Evolutionary conservation across 2,329 filamentous ascomycete genomes (phyloP), one percentile per base, ranked within the genome.

Genomic region (Colletotrichum higginsianum): DNA sequence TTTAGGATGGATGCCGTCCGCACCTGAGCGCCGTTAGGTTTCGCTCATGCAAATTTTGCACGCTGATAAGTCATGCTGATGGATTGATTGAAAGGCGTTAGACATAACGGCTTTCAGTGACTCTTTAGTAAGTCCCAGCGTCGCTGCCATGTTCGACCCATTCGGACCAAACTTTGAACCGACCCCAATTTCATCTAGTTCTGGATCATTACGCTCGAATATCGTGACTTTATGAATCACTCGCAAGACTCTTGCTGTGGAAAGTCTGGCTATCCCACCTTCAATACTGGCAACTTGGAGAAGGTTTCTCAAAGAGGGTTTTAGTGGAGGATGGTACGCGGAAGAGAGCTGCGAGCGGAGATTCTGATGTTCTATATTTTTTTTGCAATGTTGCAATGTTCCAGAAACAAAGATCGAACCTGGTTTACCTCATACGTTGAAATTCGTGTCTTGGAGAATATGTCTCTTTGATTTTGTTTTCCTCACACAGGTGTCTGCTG

Each of bases 221-320:
- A 65, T 44, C 2, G 52, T 58, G 7, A 65, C 62, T 13, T 58
- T 35, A 13, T 65, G 52, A 49, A 15, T 18, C 23, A 38, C 30
- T 38, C 52, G 52, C 5, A 65, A 30, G 30, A 58, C n/a, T 13
- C 23, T 40, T 42, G 52, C 52, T 4, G 62, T 49, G 8, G 62
- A 50, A 8, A 65, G 52, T 13, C 62, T 52, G 9, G 62, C 62
- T 26, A 49, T 49, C 5, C 62, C 62, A 15, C 62, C 52, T 11
- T 49, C 52, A 21, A 65, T 65, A 2, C 58, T 55, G 62, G n/a
- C 42, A 38, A 58, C 52, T 49, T 16, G 62, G 13, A 65, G 50
- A 30, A 7, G 5, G 30, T 8, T 30, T 30, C 30, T 30, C 30
- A 30, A 30, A 30, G 8, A 30, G 8, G 30, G 3, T 30, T 30